Base-by-base conservation (phyloP, 257 asterid species). In the Gardenia jasminoides region DNA sequence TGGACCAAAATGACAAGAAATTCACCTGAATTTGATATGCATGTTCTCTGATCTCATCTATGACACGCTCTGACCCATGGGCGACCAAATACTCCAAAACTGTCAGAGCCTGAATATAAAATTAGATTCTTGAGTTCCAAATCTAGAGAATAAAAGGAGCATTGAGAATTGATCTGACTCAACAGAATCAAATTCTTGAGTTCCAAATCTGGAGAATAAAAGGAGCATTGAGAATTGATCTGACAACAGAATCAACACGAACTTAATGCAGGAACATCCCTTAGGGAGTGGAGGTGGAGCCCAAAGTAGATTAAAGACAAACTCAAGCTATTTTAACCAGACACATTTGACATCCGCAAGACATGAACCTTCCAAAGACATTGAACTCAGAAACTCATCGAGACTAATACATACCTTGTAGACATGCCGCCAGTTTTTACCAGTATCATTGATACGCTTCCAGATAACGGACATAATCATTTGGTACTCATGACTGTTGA, bases 381-480 rank as follows among this genome's bases (percentile, higher is more conserved):
- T 36, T 39, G 19, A 48, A 68, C 20, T 26, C 41, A 28, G 7
- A 56, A 56, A 64, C n/a, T 8, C 67, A 26, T 4, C 33, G 2
- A n/a, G 8, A 22, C 48, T 47, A 81, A 74, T 59, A 72, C 88
- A 76, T 75, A 95, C 99, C 98, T 96, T 96, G 91, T 92, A 96
- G 33, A 96, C 97, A 80, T 93, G 98, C 80, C 98, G 92, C 99
- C 99, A 96, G 78, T 96, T 91, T 87, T 92, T 93, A 26, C 97
- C 96, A 78, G 94, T 93, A 83, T 96, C 99, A 87, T 91, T 93
- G 78, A 91, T 76, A 68, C 97, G 98, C 91, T 96, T 96, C 99
- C 99, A 96, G 79, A 96, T 70, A 43, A 96, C 92, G 13, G 97
- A 77, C 98, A 93, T 91, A 85, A 96, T 92, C 88, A 96, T 93